Base-by-base conservation (phyloP, 495 filamentous ascomycete species). In the Penicillium tannophilum region DNA sequence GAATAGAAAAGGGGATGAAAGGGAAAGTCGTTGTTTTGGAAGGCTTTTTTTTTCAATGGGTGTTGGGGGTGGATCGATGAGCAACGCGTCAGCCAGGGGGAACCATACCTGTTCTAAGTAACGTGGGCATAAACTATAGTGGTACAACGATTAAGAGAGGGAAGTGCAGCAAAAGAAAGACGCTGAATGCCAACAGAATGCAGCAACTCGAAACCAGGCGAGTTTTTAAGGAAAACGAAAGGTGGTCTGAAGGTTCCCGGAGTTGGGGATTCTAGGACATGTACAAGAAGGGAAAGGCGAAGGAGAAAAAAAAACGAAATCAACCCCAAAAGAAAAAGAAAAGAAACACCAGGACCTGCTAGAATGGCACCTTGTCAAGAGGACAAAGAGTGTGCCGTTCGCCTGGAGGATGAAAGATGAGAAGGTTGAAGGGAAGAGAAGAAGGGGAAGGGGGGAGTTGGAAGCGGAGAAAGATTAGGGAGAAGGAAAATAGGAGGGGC, bases 71-170 rank as follows among this genome's bases (percentile, higher is more conserved):
- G 42, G 36, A 46, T 31, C 24, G 63, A 63, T 39, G 62, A 59
- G 64, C 54, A 66, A 66, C 68, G 65, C 65, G 63, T 70, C 65
- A 66, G 66, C 59, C 59, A 68, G 58, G 62, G 61, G 64, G 50
- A 17, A 53, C 31, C 66, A 60, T 71, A 77, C 74, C 74, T 76
- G 71, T 62, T 76, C 69, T 74, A 70, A 72, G 44, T 72, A 68
- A 65, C 66, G 63, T 61, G 62, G 60, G 56, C 57, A 69, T 71
- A 62, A 67, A 65, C 30, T 74, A 76, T 73, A 73, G 64, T 71
- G 61, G 64, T 76, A 76, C 72, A 76, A 66, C 56, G 56, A 71
- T 68, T 63, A 68, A 68, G 65, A 46, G 35, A 50, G 10, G 14
- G 23, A 61, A 56, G 17, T 20, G 43, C 54, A 58, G 19, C 35